Conservation (phyloP, 768 basidiomycete species). For the Austroboletus eburneus region DNA sequence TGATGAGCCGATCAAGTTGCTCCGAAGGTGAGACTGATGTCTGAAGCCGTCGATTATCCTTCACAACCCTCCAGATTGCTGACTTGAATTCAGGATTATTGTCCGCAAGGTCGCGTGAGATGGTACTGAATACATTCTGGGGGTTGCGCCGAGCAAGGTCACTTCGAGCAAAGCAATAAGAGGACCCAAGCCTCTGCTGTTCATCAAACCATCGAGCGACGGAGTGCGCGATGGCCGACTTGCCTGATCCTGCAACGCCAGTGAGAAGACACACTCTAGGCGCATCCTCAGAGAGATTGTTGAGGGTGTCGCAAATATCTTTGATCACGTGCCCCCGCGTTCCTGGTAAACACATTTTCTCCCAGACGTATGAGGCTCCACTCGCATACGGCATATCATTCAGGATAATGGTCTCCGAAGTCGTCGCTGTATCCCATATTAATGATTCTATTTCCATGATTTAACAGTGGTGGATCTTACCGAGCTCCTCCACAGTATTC, state of each 20-base stretch:
- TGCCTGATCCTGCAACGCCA: slow-evolving; percentile 29
- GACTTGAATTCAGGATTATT: slow-evolving; percentile 24
- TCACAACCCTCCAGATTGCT: slow-evolving; percentile 14
- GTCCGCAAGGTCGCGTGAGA: slow-evolving; percentile 31
- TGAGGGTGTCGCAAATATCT: slow-evolving; percentile 17
- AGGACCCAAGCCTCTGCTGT: slow-evolving; percentile 29
- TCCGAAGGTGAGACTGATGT: slow-evolving; percentile 11
- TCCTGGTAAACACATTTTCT: slow-evolving; percentile 18
- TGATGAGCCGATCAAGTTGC: slow-evolving; percentile 29
- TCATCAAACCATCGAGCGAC: slow-evolving; percentile 25
- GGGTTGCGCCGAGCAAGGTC: slow-evolving; percentile 17
- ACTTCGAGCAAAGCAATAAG: slow-evolving; percentile 25
- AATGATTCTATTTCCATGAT: background rate
- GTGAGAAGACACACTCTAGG: slow-evolving; percentile 26
- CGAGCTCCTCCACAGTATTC: slow-evolving; percentile 5
- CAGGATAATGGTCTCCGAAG: slow-evolving; percentile 17
- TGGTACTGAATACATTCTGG: slow-evolving; percentile 30
- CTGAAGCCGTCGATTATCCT: slow-evolving; percentile 24
- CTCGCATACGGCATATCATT: slow-evolving; percentile 18
- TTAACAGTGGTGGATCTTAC: slow-evolving; percentile 1
- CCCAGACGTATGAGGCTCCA: slow-evolving; percentile 21
- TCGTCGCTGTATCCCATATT: no score
- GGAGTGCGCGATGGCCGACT: slow-evolving; percentile 30
- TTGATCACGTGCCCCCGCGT: slow-evolving; percentile 15
- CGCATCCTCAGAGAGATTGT: slow-evolving; percentile 7